phyloP scores from a whole-genome alignment of 75 land plant genomes.

The Gnetum montanum region DNA sequence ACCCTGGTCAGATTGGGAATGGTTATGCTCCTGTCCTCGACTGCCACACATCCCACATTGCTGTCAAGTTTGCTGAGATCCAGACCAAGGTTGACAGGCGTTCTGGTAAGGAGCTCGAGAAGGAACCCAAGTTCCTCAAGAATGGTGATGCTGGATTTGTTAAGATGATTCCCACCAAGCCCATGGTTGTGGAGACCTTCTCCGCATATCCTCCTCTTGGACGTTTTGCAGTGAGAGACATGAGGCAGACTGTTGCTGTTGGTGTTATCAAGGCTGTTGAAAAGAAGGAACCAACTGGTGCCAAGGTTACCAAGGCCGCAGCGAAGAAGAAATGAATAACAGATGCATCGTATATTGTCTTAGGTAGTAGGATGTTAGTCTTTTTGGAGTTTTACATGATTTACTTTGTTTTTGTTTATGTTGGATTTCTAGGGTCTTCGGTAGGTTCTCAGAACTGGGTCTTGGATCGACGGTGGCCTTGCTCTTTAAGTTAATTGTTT shows the following conservation, averaged over 20 bases:
- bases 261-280: slow-evolving; percentile 53
- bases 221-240: slow-evolving; percentile 54
- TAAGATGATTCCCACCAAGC: slow-evolving; percentile 80
- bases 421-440: neutral
- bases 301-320: slow-evolving; percentile 48
- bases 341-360: neutral
- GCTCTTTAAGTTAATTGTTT: neutral
- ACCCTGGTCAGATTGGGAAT: slow-evolving; percentile 52
- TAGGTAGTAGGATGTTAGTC: no score
- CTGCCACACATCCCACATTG: slow-evolving; percentile 55
- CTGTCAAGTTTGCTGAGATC: slow-evolving; percentile 39
- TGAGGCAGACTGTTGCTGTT: slow-evolving; percentile 45
- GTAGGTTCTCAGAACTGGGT: slow-evolving; percentile 28
- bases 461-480: slow-evolving; percentile 28
- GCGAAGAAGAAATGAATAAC: slow-evolving; percentile 27
- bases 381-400: neutral
- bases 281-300: slow-evolving; percentile 57
- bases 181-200: slow-evolving; percentile 83
- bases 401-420: neutral
- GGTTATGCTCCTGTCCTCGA: slow-evolving; percentile 52
- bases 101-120: slow-evolving; percentile 48
- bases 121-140: slow-evolving; percentile 57
- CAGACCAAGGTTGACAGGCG: slow-evolving; percentile 39
- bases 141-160: slow-evolving; percentile 65
- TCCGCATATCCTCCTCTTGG: slow-evolving; percentile 80